Percentiles rank a stretch among this genome's conserved stretches.
Conservation (phyloP, 306 rosid genomes). For the Medicago lupulina region DNA sequence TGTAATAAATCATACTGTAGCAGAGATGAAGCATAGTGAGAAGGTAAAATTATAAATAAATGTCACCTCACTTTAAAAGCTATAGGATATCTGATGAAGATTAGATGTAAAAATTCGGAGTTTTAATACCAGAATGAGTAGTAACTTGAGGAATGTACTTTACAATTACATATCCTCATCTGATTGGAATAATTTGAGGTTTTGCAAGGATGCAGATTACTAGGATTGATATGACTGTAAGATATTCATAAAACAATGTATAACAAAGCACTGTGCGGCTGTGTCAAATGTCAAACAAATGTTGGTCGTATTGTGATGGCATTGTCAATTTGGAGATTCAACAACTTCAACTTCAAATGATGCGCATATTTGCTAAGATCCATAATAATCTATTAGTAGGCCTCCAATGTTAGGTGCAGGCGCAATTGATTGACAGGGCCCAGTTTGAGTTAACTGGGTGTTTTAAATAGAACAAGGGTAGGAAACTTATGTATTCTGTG, state of each 20-base stretch:
- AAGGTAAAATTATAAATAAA: neutral
- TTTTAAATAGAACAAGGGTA: too few relatives aligned
- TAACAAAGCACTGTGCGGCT: neutral
- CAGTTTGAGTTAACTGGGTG: too few relatives aligned
- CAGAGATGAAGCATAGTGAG: neutral
- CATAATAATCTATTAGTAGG: neutral
- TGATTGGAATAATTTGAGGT: conserved; percentile 25
- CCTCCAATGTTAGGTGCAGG: too few relatives aligned
- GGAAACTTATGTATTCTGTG: too few relatives aligned
- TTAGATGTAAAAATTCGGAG: neutral
- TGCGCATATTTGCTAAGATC: conserved; percentile 1
- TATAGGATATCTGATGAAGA: neutral
- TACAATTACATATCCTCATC: neutral
- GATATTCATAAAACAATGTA: neutral
- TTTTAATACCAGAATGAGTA: neutral
- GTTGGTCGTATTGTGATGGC: neutral
- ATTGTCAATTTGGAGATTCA: neutral
- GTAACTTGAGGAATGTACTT: conserved; percentile 2
- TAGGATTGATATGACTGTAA: conserved; percentile 5
- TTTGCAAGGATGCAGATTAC: conserved; percentile 1
- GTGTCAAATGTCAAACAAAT: conserved; percentile 18
- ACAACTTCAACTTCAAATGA: conserved; percentile 29
- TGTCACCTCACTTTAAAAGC: neutral
- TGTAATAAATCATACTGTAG: neutral
- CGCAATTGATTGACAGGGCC: too few relatives aligned